Conservation (phyloP, 2,329 filamentous ascomycete genomes). For the Aspergillus viridinutans region DNA sequence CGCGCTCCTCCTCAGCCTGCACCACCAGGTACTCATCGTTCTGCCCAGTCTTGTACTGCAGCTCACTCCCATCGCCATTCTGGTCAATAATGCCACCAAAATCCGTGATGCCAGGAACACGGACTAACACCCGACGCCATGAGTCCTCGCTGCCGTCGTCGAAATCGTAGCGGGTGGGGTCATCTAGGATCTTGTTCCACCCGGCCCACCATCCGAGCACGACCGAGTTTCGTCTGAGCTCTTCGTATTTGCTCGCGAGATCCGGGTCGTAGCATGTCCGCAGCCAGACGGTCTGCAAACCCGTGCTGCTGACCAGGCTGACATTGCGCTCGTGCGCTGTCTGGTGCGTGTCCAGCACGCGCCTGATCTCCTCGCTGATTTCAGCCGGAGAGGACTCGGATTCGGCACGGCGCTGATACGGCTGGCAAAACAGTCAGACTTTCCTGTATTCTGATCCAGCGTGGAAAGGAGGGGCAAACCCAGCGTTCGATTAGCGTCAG, state of each 20-base stretch:
- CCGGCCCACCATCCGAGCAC: not conserved
- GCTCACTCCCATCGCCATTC: not conserved
- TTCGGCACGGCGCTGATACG: not conserved
- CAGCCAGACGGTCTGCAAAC: constrained; percentile 2
- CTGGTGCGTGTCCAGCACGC: not conserved
- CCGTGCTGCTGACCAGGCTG: not conserved
- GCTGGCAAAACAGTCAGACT: not conserved
- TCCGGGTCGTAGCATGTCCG: constrained; percentile 1
- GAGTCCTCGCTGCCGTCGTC: not conserved
- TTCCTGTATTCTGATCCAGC: too few species aligned
- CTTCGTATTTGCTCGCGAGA: not conserved
- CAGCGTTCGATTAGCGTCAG: constrained; percentile 1
- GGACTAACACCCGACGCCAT: not conserved
- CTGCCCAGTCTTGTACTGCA: not conserved
- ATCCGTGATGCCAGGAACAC: not conserved
- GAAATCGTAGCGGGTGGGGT: not conserved
- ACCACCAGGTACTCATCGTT: not conserved
- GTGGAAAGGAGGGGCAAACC: not conserved
- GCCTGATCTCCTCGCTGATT: not conserved
- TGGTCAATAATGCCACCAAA: not conserved
- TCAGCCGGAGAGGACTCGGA: not conserved
- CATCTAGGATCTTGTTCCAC: not conserved
- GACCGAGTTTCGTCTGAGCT: not conserved
- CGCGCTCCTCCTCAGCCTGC: not conserved
- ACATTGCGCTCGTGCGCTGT: constrained; percentile 1